Percentiles rank a stretch among this genome's conserved stretches.
phyloP scores from a whole-genome alignment of 2,329 filamentous ascomycete genomes.

The Curvularia lunata region DNA sequence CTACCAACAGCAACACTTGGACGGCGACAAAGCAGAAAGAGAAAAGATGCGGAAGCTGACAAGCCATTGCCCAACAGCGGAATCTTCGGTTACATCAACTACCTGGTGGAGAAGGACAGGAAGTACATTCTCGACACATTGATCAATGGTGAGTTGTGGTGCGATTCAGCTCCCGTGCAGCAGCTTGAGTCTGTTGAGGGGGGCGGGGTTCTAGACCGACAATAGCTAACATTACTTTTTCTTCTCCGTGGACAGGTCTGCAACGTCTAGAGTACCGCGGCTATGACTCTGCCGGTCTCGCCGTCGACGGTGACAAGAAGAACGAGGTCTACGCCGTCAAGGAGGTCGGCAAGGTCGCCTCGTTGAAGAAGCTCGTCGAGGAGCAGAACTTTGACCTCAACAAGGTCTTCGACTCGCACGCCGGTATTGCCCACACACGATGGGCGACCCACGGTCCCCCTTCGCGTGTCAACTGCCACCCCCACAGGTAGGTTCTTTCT shows the following conservation, averaged over 20 bases:
- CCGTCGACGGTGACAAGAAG: conserved; percentile 97
- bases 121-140: conserved; percentile 95
- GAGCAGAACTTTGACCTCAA: conserved; percentile 81
- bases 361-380: conserved; percentile 91
- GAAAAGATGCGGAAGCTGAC: conserved; percentile 23
- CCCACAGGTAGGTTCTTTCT: conserved; percentile 75
- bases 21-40: too few species aligned
- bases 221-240: conserved; percentile 34
- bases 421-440: conserved; percentile 97
- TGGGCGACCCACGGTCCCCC: conserved; percentile 98
- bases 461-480: conserved; percentile 95
- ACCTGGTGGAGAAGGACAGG: conserved; percentile 97
- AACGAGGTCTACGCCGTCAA: conserved; percentile 97
- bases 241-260: conserved; percentile 66
- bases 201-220: conserved; percentile 9
- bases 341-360: conserved; percentile 98
- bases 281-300: conserved; percentile 96
- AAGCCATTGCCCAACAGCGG: conserved; percentile 63
- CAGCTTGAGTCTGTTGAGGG: conserved; percentile 7
- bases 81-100: conserved; percentile 99
- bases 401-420: conserved; percentile 97
- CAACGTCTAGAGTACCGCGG: conserved; percentile 97
- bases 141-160: conserved; percentile 77
- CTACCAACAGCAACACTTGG: background rate
- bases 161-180: background rate